Conservation (phyloP, 805 yeast genomes). For the Priceomyces haplophilus region DNA sequence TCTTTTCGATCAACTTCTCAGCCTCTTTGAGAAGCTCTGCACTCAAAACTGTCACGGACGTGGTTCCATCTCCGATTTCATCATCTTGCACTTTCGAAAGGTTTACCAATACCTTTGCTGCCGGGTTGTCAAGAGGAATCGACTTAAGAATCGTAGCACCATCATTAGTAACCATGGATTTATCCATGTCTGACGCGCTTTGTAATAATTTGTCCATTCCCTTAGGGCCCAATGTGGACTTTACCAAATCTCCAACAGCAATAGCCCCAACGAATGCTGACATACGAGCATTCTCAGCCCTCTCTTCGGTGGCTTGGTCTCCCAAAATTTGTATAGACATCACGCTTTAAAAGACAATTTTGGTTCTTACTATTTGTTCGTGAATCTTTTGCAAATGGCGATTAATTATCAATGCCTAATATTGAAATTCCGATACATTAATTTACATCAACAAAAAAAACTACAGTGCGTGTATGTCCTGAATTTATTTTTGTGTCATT, state of each 20-base stretch:
- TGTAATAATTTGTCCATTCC: conserved; percentile 97
- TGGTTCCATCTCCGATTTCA: conserved; percentile 98
- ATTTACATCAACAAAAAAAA: background rate
- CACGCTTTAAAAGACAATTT: background rate
- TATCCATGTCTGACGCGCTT: conserved; percentile 70
- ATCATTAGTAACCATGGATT: conserved; percentile 86
- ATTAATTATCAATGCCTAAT: background rate
- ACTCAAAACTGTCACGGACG: conserved; percentile 86
- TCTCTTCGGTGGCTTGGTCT: conserved; percentile 95
- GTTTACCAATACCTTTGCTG: conserved; percentile 93
- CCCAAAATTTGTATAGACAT: conserved; percentile 92
- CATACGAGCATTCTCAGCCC: conserved; percentile 97
- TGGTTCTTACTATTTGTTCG: background rate
- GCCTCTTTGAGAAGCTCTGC: conserved; percentile 94
- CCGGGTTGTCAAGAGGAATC: conserved; percentile 95
- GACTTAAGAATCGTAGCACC: conserved; percentile 96
- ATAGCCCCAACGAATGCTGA: conserved; percentile 98
- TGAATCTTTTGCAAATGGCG: background rate
- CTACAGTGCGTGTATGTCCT: background rate
- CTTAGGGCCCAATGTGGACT: conserved; percentile 92
- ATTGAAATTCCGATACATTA: background rate
- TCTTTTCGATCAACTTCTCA: conserved; percentile 84
- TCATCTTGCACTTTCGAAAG: conserved; percentile 95
- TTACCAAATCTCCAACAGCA: conserved; percentile 97
- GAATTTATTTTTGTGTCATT: background rate